Evolutionary conservation across 176 grass and related monocot genomes (phyloP), one percentile per base, ranked within the genome.

Genomic region (Paspalum vaginatum): DNA sequence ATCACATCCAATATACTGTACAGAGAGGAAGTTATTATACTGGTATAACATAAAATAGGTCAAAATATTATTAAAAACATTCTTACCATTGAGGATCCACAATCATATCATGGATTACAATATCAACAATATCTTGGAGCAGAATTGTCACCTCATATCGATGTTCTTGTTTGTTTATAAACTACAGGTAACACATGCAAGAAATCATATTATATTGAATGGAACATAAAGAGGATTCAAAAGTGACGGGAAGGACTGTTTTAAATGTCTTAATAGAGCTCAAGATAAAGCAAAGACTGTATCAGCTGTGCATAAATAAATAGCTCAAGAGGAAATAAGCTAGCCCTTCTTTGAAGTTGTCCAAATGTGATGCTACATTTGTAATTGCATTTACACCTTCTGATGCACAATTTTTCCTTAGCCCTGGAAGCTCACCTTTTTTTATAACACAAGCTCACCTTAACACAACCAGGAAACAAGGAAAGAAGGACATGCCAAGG

Each of bases 101-200:
- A 70, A 98, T 81, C 92, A 98, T 88, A 92, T 98, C 95, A 85
- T 94, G 91, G 77, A 90, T 80, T 75, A 94, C 52, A 74, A 90
- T 94, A 71, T 98, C 95, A 71, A 89, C 70, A 61, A 98, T 92
- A 94, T 98, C 92, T 90, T 98, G 95, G 37, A 98, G 87, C 75
- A 98, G 79, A 83, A 98, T 92, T 68, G 87, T 83, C 43, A 98
- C 85, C 57, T 91, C 91, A 75, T 87, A 80, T 75, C 56, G 75
- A 79, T 85, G 71, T 74, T 81, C 70, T 98, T 84, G 73, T 81
- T 82, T 73, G 74, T 94, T 98, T 64, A 60, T 73, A 92, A 62
- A 91, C 95, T 98, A 32, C 3, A 81, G 59, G 61, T 64, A 77
- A 82, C 47, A 83, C 62, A 86, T 60, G 18, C 18, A 57, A 61